Conservation (phyloP, 306 rosid genomes). For the Fragaria nilgerrensis region DNA sequence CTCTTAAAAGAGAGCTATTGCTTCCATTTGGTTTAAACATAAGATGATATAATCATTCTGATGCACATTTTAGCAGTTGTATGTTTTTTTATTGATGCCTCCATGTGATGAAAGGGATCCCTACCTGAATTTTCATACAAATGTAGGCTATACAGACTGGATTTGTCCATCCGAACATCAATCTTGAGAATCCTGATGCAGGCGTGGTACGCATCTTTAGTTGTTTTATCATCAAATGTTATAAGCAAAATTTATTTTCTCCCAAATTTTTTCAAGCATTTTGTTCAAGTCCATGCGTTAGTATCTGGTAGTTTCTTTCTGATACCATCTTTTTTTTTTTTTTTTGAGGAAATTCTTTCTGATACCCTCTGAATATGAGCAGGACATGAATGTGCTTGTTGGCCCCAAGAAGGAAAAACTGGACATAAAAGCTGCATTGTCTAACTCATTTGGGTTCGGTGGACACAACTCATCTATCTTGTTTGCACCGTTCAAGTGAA, state of each 20-base stretch:
- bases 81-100: background rate
- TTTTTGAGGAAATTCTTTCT: background rate
- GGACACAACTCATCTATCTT: conserved; percentile 77
- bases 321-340: background rate
- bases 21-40: background rate
- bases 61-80: background rate
- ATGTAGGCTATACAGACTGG: conserved; percentile 72
- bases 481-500: conserved; percentile 65
- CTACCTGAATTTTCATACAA: background rate
- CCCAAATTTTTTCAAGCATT: background rate
- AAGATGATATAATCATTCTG: no score
- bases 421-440: conserved; percentile 62
- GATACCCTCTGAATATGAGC: conserved; percentile 10
- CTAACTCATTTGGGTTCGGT: conserved; percentile 70
- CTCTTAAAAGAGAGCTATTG: background rate
- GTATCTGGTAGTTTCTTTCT: background rate
- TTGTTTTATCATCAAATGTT: background rate
- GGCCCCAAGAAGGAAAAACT: conserved; percentile 69
- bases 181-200: conserved; percentile 61
- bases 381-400: conserved; percentile 57
- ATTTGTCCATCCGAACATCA: conserved; percentile 74
- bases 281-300: background rate
- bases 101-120: no score
- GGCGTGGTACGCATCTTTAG: conserved; percentile 51
- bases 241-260: background rate